Evolutionary conservation across 2,329 filamentous ascomycete species (phyloP), one percentile per base, ranked within the genome.

Genomic region (Exserohilum turcica): DNA sequence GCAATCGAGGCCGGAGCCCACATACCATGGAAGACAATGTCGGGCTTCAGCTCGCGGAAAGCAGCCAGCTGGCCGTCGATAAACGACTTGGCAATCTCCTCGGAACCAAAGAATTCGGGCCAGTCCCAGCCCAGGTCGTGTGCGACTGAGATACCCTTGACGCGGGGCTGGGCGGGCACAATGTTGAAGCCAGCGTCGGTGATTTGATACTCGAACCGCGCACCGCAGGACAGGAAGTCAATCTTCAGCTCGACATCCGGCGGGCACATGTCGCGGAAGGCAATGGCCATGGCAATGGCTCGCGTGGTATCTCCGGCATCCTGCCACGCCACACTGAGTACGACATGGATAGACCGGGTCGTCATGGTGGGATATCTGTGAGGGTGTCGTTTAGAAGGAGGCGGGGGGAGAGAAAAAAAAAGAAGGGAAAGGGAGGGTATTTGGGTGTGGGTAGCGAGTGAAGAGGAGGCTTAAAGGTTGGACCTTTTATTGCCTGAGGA

Each of bases 1-100:
- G 68, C 67, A 12, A 71, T 60, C 13, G 65, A 68, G 18, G 67
- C 67, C 16, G 68, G 67, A 15, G 68, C 67, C 67, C 67, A 71
- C 68, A 71, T 71, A 19, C 68, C 68, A 43, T 71, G 68, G 52
- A 71, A 70, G 13, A 71, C 68, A 29, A 70, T 60, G n/a, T 71
- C 68, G 2, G 68, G 68, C 52, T 68, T 63, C 38, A 71, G 33
- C 10, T 66, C 56, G 9, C 44, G 55, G 47, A 71, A 68, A 2
- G 68, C 68, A 2, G 61, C 66, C 2, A 71, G 57, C 31, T 71
- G 68, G 0, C 68, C 68, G 2, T 70, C 65, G 32, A 71, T 71
- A 53, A 71, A 71, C 3, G 56, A 61, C 43, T 61, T 64, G 5
- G 67, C 68, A 31, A 71, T 68, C 21, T 70, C 65, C 49, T 64